phyloP scores from a whole-genome alignment of 2,329 filamentous ascomycete species.

The Hypoxylon sp. region DNA sequence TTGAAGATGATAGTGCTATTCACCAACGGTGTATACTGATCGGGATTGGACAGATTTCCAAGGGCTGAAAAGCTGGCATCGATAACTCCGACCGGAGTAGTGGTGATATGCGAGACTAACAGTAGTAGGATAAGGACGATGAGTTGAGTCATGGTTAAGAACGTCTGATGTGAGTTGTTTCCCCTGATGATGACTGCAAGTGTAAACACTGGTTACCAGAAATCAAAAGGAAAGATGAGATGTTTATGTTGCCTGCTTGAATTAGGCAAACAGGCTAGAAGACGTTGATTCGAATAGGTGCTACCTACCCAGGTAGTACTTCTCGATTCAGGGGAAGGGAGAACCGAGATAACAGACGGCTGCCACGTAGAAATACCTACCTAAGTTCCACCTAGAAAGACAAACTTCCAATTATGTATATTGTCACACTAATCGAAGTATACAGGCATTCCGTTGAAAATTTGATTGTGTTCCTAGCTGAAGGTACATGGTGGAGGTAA shows the following conservation, averaged over 20 bases:
- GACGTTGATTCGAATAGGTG: not conserved
- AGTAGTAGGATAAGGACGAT: constrained; percentile 7
- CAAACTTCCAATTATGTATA: not conserved
- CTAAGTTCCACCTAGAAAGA: not conserved
- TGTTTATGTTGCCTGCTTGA: not conserved
- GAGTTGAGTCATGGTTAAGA: constrained; percentile 4
- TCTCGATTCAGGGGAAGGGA: not conserved
- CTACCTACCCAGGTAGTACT: not conserved
- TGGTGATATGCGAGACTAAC: not conserved
- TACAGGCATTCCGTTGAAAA: not conserved
- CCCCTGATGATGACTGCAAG: not conserved
- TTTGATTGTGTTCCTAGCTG: not conserved
- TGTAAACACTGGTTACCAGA: not conserved
- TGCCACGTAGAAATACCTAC: not conserved
- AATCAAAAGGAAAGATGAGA: not conserved
- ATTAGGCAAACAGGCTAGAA: not conserved
- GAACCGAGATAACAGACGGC: not conserved
- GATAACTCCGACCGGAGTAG: not conserved
- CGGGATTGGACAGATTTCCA: not conserved
- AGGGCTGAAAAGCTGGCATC: constrained; percentile 1
- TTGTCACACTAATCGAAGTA: not conserved
- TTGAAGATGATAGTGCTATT: constrained; percentile 18
- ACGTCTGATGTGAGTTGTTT: not conserved
- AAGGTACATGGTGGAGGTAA: not conserved
- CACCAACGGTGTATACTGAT: not conserved